Evolutionary conservation across 208 protist species (phyloP).

Genomic region (Wallacemonas sp.): DNA sequence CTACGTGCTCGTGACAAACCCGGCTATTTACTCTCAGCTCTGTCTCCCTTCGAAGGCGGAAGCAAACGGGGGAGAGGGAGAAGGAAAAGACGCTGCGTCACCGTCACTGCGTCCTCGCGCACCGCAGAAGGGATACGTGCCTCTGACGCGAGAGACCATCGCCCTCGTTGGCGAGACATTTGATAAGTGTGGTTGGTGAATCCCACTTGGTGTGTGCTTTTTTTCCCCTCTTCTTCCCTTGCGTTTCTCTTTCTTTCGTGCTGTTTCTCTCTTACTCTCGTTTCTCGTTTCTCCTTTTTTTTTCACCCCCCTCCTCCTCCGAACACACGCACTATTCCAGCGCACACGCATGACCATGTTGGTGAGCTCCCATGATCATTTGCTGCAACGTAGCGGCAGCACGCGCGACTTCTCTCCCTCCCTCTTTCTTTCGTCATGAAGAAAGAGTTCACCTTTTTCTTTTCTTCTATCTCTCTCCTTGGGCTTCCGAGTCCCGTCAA

Average conservation of each 20-base stretch:
- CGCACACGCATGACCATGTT: too few relatives aligned
- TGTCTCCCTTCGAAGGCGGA: not conserved
- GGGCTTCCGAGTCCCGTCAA: too few relatives aligned
- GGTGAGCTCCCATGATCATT: too few relatives aligned
- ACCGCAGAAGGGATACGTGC: slow-evolving; percentile 37
- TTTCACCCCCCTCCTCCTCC: too few relatives aligned
- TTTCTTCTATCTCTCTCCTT: too few relatives aligned
- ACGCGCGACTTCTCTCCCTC: too few relatives aligned
- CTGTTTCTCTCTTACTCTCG: not conserved
- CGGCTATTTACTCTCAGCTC: slow-evolving; percentile 18
- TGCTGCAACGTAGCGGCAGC: too few relatives aligned
- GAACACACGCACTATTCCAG: too few relatives aligned
- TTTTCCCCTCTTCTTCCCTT: not conserved
- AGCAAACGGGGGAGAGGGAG: not conserved
- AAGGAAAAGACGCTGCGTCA: too few relatives aligned
- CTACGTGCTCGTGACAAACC: slow-evolving; percentile 47
- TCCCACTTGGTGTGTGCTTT: not conserved
- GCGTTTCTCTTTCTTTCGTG: not conserved
- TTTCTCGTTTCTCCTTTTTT: not conserved
- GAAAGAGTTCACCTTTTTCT: too few relatives aligned
- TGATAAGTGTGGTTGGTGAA: slow-evolving; percentile 49
- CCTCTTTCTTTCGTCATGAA: too few relatives aligned
- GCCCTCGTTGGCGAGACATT: slow-evolving; percentile 29
- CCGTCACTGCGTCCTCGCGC: too few relatives aligned
- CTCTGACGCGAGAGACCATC: slow-evolving; percentile 31